phyloP scores from a whole-genome alignment of 768 basidiomycete genomes.

The Mycena polygramma region DNA sequence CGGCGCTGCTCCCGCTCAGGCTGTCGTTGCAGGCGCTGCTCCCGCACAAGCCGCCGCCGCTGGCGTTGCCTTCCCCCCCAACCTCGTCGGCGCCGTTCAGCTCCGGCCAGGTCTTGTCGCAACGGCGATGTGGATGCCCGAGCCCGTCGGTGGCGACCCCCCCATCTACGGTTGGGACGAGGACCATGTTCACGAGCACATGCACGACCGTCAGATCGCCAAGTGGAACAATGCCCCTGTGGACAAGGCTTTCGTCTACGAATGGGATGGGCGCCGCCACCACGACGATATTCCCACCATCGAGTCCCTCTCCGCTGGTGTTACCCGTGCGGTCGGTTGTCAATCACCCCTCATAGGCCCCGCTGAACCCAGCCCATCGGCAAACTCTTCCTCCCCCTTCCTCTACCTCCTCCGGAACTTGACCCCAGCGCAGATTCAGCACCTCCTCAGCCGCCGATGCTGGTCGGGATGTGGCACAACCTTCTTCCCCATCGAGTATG shows the following conservation, averaged over 20 bases:
- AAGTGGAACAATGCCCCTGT: background rate
- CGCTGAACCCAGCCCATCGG: background rate
- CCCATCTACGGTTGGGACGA: background rate
- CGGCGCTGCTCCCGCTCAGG: too few species aligned
- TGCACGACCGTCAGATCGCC: background rate
- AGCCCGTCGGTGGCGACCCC: background rate
- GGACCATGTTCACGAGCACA: background rate
- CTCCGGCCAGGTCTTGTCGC: too few species aligned
- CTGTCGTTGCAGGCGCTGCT: too few species aligned
- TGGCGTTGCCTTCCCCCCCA: too few species aligned
- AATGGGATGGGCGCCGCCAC: background rate
- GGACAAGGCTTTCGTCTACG: background rate
- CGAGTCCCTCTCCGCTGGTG: background rate
- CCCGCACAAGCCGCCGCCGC: too few species aligned
- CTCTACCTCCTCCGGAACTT: background rate
- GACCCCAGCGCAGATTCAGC: background rate
- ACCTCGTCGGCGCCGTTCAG: too few species aligned
- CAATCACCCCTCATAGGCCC: background rate
- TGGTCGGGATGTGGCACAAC: background rate
- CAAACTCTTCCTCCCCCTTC: background rate
- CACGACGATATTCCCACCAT: background rate
- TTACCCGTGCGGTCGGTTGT: background rate
- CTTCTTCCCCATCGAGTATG: background rate
- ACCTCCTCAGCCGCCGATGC: background rate
- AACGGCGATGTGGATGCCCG: background rate